Percentiles rank a stretch among this genome's conserved stretches.
phyloP scores from a whole-genome alignment of 768 basidiomycete genomes.

The Lactarius sanguifluus region DNA sequence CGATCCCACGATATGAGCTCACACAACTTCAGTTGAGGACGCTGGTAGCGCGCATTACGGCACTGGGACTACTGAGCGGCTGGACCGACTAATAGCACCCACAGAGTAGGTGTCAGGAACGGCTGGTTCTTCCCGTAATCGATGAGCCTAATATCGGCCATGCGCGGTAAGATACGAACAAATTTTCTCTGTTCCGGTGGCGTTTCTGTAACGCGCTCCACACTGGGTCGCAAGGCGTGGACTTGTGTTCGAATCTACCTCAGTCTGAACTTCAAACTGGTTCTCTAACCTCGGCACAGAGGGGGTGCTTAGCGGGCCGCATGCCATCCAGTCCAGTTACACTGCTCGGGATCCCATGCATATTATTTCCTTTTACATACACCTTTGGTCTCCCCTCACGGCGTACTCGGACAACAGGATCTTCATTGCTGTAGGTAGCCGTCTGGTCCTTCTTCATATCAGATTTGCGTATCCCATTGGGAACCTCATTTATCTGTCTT shows the following conservation, averaged over 20 bases:
- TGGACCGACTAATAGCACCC: conserved; percentile 8
- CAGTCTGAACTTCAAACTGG: conserved; percentile 15
- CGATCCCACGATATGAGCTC: not conserved
- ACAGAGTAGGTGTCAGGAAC: conserved; percentile 8
- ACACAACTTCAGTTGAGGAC: not conserved
- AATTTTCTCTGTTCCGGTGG: conserved; percentile 12
- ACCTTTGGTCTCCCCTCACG: not conserved
- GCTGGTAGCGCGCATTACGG: conserved; percentile 12
- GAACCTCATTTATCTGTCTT: not conserved
- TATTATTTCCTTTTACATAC: not conserved
- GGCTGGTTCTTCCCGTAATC: conserved; percentile 9
- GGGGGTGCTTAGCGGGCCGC: not conserved
- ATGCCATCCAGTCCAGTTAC: not conserved
- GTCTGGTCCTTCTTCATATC: not conserved
- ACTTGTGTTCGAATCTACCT: not conserved
- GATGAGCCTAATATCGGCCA: conserved; percentile 11
- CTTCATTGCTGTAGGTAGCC: not conserved
- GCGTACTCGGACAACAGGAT: not conserved
- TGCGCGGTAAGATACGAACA: not conserved
- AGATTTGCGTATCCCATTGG: not conserved
- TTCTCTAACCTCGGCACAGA: not conserved
- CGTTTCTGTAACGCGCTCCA: conserved; percentile 5
- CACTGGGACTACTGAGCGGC: not conserved
- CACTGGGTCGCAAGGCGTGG: not conserved
- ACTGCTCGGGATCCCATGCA: not conserved